Percentiles rank a stretch among this genome's conserved stretches.
These are phyloP conservation scores for Fusarium sp. DNA, from an alignment of 2,329 filamentous ascomycete genomes.

Conservation along the genomic window DNA sequence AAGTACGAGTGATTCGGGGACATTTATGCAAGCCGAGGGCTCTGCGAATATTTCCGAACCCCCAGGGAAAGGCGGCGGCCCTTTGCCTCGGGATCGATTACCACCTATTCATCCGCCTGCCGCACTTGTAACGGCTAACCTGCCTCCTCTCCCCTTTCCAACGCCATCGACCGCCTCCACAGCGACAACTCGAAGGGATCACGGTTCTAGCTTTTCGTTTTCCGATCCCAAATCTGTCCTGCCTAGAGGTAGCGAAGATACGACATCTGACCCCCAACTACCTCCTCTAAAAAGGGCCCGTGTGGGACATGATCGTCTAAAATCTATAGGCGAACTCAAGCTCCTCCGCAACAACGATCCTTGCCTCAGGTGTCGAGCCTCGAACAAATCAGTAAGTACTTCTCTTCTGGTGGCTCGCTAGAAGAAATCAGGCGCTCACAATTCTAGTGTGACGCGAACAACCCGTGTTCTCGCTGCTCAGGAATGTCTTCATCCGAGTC, in stretches of 20 bases:
- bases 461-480: constrained; percentile 62
- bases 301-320: constrained; percentile 64
- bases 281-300: constrained; percentile 67
- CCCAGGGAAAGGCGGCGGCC: constrained; percentile 26
- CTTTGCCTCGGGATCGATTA: constrained; percentile 43
- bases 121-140: constrained; percentile 47
- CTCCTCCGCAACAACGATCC: constrained; percentile 61
- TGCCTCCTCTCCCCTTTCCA: constrained; percentile 49
- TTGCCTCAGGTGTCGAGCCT: constrained; percentile 65
- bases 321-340: constrained; percentile 69
- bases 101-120: constrained; percentile 57
- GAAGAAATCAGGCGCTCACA: constrained; percentile 24
- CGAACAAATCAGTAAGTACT: constrained; percentile 59
- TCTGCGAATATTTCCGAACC: constrained; percentile 31
- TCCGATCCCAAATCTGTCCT: constrained; percentile 53
- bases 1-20: constrained; percentile 59
- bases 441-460: constrained; percentile 63
- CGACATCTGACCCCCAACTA: constrained; percentile 64
- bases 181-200: constrained; percentile 47
- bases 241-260: constrained; percentile 58
- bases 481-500: constrained; percentile 53
- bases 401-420: not conserved
- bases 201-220: constrained; percentile 53
- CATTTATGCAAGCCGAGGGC: constrained; percentile 51
- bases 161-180: constrained; percentile 49